Percentiles rank a stretch among this genome's conserved stretches.
Conservation (phyloP, 129 eudicot species). For the Oenanthe sinensis region DNA sequence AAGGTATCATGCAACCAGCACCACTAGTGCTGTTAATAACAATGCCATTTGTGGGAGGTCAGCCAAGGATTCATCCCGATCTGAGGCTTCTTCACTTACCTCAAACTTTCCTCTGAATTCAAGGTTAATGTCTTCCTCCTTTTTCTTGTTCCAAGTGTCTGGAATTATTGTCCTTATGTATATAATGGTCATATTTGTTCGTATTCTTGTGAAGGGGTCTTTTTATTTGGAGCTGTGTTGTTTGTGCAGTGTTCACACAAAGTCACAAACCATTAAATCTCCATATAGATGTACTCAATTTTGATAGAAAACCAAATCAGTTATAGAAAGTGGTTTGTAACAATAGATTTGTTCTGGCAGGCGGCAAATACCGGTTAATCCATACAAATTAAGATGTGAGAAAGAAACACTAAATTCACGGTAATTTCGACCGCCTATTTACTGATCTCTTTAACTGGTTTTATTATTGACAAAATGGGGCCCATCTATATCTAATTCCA, state of each 20-base stretch:
- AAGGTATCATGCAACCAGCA: slow-evolving; percentile 87
- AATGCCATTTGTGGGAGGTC: slow-evolving; percentile 59
- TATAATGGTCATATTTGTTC: background rate
- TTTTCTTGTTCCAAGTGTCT: background rate
- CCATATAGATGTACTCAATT: background rate
- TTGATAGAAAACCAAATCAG: background rate
- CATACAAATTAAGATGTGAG: slow-evolving; percentile 89
- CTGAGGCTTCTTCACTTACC: slow-evolving; percentile 52
- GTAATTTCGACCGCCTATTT: slow-evolving; percentile 28
- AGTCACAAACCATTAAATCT: background rate
- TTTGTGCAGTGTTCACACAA: background rate
- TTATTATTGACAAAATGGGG: background rate
- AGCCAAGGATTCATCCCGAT: slow-evolving; percentile 62
- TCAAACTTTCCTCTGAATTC: slow-evolving; percentile 59
- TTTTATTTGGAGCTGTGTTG: background rate
- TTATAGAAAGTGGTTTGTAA: background rate
- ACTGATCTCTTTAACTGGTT: background rate
- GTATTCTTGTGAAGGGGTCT: background rate
- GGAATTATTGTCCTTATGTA: background rate
- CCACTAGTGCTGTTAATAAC: slow-evolving; percentile 97
- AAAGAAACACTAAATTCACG: slow-evolving; percentile 84
- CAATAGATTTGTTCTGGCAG: slow-evolving; percentile 25
- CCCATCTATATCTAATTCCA: background rate
- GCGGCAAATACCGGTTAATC: slow-evolving; percentile 49
- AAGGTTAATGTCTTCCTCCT: slow-evolving; percentile 24